Conservation (phyloP, 2,329 filamentous ascomycete species). For the Lecanicillium sp. region DNA sequence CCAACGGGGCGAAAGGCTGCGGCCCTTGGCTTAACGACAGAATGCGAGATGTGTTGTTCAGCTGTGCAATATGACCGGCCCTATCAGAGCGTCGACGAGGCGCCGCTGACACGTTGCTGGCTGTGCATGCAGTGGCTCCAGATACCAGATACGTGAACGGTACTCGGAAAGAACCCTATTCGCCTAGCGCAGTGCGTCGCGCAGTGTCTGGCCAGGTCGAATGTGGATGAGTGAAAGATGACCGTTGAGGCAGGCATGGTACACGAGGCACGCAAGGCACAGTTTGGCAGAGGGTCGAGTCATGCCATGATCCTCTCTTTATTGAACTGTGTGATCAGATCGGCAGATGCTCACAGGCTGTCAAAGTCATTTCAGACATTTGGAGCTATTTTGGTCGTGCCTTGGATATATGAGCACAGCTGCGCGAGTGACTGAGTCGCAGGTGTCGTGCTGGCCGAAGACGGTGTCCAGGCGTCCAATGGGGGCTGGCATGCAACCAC, state of each 20-base stretch:
- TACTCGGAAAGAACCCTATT: conserved; percentile 7
- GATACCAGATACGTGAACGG: conserved; percentile 1
- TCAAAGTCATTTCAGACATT: conserved; percentile 5
- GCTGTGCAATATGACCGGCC: no score
- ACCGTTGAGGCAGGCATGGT: background rate
- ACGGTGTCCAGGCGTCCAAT: background rate
- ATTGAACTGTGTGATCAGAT: background rate
- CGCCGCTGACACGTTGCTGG: background rate
- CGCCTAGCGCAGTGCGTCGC: background rate
- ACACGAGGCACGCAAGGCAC: background rate
- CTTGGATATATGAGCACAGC: background rate
- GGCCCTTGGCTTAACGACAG: no score
- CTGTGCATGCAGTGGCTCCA: conserved; percentile 7
- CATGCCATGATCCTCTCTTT: background rate
- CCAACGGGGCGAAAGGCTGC: no score
- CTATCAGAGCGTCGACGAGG: no score
- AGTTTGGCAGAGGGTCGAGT: background rate
- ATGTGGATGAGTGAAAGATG: background rate
- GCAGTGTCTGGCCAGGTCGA: background rate
- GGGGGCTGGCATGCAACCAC: background rate
- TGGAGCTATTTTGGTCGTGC: background rate
- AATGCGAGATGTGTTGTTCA: no score
- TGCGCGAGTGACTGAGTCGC: background rate
- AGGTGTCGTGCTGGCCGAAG: background rate
- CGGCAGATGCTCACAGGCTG: background rate